Evolutionary conservation across 768 basidiomycete genomes (phyloP).

Genomic region (Hericium rajendrae): DNA sequence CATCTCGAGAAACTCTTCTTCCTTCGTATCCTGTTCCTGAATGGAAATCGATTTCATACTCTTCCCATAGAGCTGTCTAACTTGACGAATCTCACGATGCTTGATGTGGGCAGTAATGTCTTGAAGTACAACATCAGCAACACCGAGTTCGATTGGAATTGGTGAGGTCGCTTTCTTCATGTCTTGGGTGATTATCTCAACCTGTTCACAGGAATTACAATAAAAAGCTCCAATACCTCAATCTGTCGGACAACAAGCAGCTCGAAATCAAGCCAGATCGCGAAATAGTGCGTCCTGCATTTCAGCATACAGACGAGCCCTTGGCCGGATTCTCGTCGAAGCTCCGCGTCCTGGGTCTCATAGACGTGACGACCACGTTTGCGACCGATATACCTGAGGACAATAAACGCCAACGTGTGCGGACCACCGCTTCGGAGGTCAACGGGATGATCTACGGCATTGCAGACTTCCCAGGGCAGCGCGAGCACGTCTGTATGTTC

Average conservation of each 20-base stretch:
- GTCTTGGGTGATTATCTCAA: conserved; percentile 2
- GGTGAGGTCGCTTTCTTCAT: conserved; percentile 39
- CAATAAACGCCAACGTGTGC: conserved; percentile 79
- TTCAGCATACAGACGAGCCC: conserved; percentile 70
- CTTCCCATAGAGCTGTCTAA: conserved; percentile 86
- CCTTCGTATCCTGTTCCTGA: conserved; percentile 73
- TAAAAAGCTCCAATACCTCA: conserved; percentile 84
- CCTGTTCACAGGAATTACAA: conserved; percentile 80
- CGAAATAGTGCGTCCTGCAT: conserved; percentile 52
- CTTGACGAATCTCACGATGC: conserved; percentile 61
- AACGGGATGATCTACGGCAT: conserved; percentile 94
- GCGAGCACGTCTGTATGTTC: conserved; percentile 77
- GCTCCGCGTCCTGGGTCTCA: conserved; percentile 82
- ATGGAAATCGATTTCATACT: conserved; percentile 89
- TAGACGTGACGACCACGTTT: conserved; percentile 79
- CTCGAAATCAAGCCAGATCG: conserved; percentile 85
- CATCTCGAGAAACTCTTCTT: conserved; percentile 65
- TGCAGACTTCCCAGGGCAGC: conserved; percentile 80
- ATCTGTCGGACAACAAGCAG: conserved; percentile 93
- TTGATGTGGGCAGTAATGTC: conserved; percentile 90
- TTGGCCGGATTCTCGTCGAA: not conserved
- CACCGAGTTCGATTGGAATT: conserved; percentile 99
- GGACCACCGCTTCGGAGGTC: conserved; percentile 82
- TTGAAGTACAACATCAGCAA: conserved; percentile 97
- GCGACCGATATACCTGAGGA: conserved; percentile 65